Evolutionary conservation across 192 early-diverging fungal genomes (phyloP).

Genomic region (Dispira simplex): DNA sequence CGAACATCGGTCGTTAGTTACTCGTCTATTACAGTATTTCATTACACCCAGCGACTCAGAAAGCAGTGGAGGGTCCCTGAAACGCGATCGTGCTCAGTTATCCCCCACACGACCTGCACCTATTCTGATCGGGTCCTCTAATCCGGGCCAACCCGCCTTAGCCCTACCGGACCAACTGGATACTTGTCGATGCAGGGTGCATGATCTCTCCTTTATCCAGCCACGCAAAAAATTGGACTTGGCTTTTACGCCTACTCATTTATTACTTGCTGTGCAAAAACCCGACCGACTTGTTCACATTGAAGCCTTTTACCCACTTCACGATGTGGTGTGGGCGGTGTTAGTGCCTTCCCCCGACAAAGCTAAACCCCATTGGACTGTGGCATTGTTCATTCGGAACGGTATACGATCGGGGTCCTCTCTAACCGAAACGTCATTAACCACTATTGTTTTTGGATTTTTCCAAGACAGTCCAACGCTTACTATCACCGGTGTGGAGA

Average conservation of each 20-base stretch:
- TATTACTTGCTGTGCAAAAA: not conserved
- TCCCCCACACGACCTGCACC: too few species aligned
- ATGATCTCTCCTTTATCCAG: not conserved
- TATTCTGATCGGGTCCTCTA: too few species aligned
- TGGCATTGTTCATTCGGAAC: not conserved
- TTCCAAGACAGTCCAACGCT: not conserved
- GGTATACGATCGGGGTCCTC: not conserved
- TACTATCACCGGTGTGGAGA: not conserved
- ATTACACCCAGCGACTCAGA: not conserved
- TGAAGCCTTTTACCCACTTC: not conserved
- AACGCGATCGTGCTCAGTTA: too few species aligned
- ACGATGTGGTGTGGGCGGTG: conserved; percentile 7
- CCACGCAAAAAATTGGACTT: conserved; percentile 9
- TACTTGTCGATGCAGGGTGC: not conserved
- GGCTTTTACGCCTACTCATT: not conserved
- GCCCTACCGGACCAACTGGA: not conserved
- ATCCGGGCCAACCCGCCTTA: not conserved
- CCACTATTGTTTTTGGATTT: conserved; percentile 9
- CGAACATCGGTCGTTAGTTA: not conserved
- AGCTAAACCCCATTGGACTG: conserved; percentile 11
- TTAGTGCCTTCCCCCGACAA: conserved; percentile 14
- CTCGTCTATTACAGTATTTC: not conserved
- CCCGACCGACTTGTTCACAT: not conserved
- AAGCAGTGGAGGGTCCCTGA: too few species aligned
- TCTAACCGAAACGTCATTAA: not conserved